phyloP scores from a whole-genome alignment of 352 stramenopile species.

The Pythium apleroticum region DNA sequence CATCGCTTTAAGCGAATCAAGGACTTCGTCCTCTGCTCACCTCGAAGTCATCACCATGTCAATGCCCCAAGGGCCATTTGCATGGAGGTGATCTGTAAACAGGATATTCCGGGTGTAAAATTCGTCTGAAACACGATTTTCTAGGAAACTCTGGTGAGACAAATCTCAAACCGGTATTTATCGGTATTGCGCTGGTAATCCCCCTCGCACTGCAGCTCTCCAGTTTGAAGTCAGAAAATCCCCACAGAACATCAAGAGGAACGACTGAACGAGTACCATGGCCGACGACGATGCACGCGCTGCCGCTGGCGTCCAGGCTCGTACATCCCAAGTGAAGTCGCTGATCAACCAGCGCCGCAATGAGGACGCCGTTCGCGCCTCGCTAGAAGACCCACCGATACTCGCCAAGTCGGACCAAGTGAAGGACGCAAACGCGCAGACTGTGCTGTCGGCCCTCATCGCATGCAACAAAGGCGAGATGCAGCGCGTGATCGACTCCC shows the following conservation, averaged over 20 bases:
- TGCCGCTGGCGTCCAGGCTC: conserved; percentile 52
- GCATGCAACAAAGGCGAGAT: conserved; percentile 89
- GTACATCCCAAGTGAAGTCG: conserved; percentile 60
- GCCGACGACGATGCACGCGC: conserved; percentile 58
- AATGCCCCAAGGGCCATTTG: conserved; percentile 1
- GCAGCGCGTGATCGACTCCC: conserved; percentile 75
- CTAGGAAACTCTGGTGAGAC: neutral
- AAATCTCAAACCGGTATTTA: neutral
- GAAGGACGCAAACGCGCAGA: conserved; percentile 80
- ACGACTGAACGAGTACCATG: conserved; percentile 34
- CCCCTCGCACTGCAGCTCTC: conserved; percentile 7
- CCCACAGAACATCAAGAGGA: neutral
- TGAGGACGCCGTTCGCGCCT: conserved; percentile 73
- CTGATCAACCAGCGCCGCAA: conserved; percentile 79
- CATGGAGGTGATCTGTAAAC: neutral
- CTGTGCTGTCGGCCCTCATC: conserved; percentile 66
- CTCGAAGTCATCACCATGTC: neutral
- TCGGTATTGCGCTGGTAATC: neutral
- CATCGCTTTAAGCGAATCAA: conserved; percentile 10
- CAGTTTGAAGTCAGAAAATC: conserved; percentile 25
- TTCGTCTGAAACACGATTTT: neutral
- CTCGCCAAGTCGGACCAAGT: conserved; percentile 58
- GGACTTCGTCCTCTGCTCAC: neutral
- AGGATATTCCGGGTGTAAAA: neutral
- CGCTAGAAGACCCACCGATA: conserved; percentile 72